phyloP scores from a whole-genome alignment of 2,329 filamentous ascomycete genomes.

The Aspergillus fumigatus region DNA sequence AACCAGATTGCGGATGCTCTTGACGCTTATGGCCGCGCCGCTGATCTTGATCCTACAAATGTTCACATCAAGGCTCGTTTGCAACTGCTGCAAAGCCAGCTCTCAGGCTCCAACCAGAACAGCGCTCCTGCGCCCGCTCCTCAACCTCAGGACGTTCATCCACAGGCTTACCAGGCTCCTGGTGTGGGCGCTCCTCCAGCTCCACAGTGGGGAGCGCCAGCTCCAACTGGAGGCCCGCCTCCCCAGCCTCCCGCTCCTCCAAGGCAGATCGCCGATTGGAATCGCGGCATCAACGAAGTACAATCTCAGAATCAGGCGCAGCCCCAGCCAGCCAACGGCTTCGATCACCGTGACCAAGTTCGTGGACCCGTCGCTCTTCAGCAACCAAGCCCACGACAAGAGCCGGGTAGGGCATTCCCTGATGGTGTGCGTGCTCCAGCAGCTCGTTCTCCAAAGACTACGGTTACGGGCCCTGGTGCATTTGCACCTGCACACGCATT shows the following conservation, averaged over 20 bases:
- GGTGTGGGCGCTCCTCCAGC: conserved; percentile 78
- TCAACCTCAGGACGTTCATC: conserved; percentile 89
- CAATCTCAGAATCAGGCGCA: conserved; percentile 50
- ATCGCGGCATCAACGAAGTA: conserved; percentile 70
- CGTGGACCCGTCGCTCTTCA: conserved; percentile 65
- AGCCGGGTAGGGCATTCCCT: conserved; percentile 65
- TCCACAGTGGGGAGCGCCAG: conserved; percentile 83
- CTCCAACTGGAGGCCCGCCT: conserved; percentile 43
- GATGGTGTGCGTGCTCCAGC: conserved; percentile 57
- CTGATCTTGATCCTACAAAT: conserved; percentile 88
- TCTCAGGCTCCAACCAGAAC: conserved; percentile 64
- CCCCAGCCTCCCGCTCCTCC: conserved; percentile 62
- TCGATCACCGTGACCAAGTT: conserved; percentile 71
- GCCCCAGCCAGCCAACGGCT: conserved; percentile 59
- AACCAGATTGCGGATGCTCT: conserved; percentile 96
- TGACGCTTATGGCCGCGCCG: conserved; percentile 90
- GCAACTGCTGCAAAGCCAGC: conserved; percentile 76
- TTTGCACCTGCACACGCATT: conserved; percentile 49
- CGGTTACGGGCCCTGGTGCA: conserved; percentile 48
- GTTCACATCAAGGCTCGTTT: conserved; percentile 94
- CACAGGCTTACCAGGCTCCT: conserved; percentile 82
- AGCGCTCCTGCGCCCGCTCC: conserved; percentile 69
- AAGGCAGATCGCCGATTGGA: conserved; percentile 57
- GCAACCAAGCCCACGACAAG: conserved; percentile 71
- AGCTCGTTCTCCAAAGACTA: conserved; percentile 57